Evolutionary conservation across 306 rosid species (phyloP).

Genomic region (Pueraria montana): DNA sequence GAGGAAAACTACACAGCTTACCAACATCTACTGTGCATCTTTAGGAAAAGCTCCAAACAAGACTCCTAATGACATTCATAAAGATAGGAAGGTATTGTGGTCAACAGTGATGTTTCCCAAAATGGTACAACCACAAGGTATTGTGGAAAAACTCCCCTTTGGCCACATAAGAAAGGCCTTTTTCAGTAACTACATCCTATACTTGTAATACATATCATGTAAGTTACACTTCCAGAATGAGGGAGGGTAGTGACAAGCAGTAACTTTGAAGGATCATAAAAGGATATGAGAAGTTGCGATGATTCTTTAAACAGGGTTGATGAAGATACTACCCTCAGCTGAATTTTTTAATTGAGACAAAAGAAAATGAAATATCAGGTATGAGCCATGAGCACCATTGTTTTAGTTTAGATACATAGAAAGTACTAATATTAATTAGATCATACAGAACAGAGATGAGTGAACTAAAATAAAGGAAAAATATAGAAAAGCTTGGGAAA

Average conservation of each 20-base stretch:
- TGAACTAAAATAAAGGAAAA: neutral
- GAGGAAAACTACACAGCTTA: slow-evolving; percentile 29
- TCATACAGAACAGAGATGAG: neutral
- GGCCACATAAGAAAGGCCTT: neutral
- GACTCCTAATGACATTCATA: slow-evolving; percentile 5
- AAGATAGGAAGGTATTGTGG: slow-evolving; percentile 2
- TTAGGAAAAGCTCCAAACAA: slow-evolving; percentile 6
- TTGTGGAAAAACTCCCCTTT: no score
- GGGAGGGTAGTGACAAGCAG: neutral
- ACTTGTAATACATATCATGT: neutral
- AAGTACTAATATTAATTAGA: neutral
- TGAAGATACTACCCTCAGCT: neutral
- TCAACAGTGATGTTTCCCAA: slow-evolving; percentile 5
- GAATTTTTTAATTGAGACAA: neutral
- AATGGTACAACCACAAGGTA: slow-evolving; percentile 4
- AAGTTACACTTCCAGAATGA: slow-evolving; percentile 17
- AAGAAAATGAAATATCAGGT: slow-evolving; percentile 3
- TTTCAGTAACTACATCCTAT: neutral
- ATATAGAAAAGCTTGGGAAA: neutral
- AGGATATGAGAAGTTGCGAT: neutral
- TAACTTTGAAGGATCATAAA: slow-evolving; percentile 5
- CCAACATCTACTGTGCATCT: neutral
- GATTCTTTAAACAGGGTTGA: slow-evolving; percentile 1
- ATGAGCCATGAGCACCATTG: neutral
- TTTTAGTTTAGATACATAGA: neutral